These are phyloP conservation scores for Hirschfeldia incana DNA, from an alignment of 345 rosid genomes.

Conservation along the genomic window DNA sequence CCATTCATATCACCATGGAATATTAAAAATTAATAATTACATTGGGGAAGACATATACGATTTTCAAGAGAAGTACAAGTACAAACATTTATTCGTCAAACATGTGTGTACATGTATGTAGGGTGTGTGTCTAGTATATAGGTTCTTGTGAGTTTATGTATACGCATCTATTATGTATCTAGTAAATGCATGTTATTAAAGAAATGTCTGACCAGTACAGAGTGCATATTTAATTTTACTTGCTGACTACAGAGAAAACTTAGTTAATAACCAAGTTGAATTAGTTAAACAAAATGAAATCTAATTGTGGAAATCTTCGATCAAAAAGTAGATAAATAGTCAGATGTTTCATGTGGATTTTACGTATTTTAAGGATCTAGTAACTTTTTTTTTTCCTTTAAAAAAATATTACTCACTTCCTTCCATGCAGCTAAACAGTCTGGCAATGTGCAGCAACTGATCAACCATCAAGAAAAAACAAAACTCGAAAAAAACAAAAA, in stretches of 20 bases:
- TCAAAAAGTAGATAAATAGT: conserved; percentile 24
- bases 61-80: conserved; percentile 19
- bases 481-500: background rate
- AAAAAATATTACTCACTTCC: conserved; percentile 4
- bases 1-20: background rate
- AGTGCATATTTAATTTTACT: background rate
- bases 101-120: background rate
- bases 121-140: background rate
- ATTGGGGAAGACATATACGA: background rate
- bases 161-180: background rate
- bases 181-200: conserved; percentile 27
- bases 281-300: conserved; percentile 11
- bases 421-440: conserved; percentile 35
- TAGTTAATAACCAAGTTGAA: conserved; percentile 20
- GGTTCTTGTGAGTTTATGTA: background rate
- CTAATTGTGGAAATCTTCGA: conserved; percentile 18
- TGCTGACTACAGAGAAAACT: conserved; percentile 19
- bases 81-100: conserved; percentile 37
- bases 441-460: conserved; percentile 28
- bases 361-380: conserved; percentile 42
- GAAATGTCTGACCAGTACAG: conserved; percentile 17
- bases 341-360: conserved; percentile 39
- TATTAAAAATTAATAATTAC: conserved; percentile 2
- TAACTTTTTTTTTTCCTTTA: background rate
- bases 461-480: conserved; percentile 1